Base-by-base conservation (phyloP, 2,329 filamentous ascomycete species). In the Arthrinium phaeospermum region DNA sequence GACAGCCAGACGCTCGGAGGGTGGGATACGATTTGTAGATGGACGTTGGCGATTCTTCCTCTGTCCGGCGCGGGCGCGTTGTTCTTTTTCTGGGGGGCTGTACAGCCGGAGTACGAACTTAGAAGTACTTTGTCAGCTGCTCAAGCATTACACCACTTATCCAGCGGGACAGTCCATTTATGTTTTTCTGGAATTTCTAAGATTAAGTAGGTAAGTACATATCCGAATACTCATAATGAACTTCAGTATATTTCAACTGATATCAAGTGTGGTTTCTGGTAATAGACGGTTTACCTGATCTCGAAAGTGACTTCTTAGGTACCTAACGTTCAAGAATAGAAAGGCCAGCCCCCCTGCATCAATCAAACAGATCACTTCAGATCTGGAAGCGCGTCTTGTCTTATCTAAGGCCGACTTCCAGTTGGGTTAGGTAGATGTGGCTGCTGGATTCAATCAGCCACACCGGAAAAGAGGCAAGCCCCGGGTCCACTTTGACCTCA, bases 61-160 rank as follows among this genome's bases (percentile, higher is more conserved):
- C 41, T 64, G 57, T 34, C 34, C 57, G 57, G 57, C 57, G 57
- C 57, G 57, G 57, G 57, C 57, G 57, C 57, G 57, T 64, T 64
- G 57, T 41, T 64, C 57, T 41, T 64, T 64, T 64, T 41, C 19
- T 41, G 30, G 30, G 30, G 30, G 30, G 8, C 34, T 13, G 34
- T 64, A 64, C 34, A 41, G 53, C 27, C n/a, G 53, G 8, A 61
- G 53, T 37, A 34, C 30, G n/a, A 19, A 4, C 51, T 37, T 61
- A 1, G 13, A 37, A 8, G 53, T 61, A 61, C 53, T 61, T 37
- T 61, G 16, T 8, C 30, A 61, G 30, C 30, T 37, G 30, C 30
- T 57, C 24, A 30, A 27, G 12, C 24, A 57, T 57, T 57, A 30
- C 16, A 57, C 27, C 51, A 30, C 19, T 19, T 37, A 12, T 22